Conservation (phyloP, 1,284 basidiomycete genomes). For the Naganishia sp. region DNA sequence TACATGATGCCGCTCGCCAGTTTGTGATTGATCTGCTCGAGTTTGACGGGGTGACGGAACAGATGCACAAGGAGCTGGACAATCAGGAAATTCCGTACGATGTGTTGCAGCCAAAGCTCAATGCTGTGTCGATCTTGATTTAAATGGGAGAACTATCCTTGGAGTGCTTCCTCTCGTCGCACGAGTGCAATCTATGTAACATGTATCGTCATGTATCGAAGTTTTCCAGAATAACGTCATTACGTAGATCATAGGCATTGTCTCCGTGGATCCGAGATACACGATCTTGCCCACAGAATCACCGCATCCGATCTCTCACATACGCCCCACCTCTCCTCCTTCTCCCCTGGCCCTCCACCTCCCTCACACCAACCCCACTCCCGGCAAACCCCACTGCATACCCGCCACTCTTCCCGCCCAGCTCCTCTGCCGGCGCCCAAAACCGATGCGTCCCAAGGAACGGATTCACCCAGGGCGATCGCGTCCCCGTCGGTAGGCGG, state of each 20-base stretch:
- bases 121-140: conserved; percentile 28
- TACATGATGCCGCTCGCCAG: conserved; percentile 4
- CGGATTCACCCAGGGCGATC: not conserved
- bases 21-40: conserved; percentile 6
- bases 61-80: conserved; percentile 11
- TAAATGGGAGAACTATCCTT: not conserved
- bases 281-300: not conserved
- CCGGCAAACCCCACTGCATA: conserved; percentile 19
- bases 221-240: no score
- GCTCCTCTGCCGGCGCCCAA: not conserved
- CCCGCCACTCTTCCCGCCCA: conserved; percentile 14
- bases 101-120: conserved; percentile 14
- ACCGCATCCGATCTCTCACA: conserved; percentile 27
- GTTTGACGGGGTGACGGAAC: not conserved
- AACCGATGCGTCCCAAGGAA: not conserved
- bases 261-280: no score
- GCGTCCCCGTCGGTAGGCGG: not conserved
- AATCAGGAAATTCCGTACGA: conserved; percentile 21
- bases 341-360: conserved; percentile 1
- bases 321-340: conserved; percentile 11
- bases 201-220: no score
- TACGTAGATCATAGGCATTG: no score
- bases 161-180: no score
- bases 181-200: no score
- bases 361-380: conserved; percentile 9